A percentile compares a stretch with the other conserved stretches of the same genome.
Conservation (phyloP, 2,329 filamentous ascomycete species). For the Scedosporium boydii region DNA sequence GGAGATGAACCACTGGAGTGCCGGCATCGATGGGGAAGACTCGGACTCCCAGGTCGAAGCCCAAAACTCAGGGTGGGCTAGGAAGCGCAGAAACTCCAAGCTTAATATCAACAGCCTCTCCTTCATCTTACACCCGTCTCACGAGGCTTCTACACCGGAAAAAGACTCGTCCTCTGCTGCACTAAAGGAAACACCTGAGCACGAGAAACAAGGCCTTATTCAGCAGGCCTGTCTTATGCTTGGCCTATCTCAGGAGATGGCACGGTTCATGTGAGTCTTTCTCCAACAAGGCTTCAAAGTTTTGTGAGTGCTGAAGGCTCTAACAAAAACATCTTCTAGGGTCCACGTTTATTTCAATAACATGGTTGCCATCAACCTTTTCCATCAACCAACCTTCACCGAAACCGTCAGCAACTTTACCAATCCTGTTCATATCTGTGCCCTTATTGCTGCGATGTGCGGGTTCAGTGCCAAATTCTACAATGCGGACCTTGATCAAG, state of each 20-base stretch:
- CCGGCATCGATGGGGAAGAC: slow-evolving; percentile 7
- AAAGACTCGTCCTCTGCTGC: not conserved
- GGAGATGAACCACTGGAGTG: not conserved
- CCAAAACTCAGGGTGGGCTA: not conserved
- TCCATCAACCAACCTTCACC: slow-evolving; percentile 18
- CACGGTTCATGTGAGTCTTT: not conserved
- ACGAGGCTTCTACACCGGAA: slow-evolving; percentile 11
- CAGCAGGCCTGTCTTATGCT: slow-evolving; percentile 2
- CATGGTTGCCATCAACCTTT: slow-evolving; percentile 21
- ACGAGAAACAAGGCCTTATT: not conserved
- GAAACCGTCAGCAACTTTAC: slow-evolving; percentile 14
- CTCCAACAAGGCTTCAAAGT: not conserved
- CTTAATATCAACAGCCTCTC: slow-evolving; percentile 11
- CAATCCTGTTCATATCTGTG: slow-evolving; percentile 11
- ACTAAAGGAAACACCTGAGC: not conserved
- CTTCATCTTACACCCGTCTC: slow-evolving; percentile 17
- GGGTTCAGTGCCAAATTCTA: slow-evolving; percentile 16
- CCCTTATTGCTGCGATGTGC: slow-evolving; percentile 21
- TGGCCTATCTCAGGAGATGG: not conserved
- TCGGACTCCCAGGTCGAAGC: not conserved
- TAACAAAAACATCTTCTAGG: slow-evolving; percentile 4
- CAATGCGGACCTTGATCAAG: slow-evolving; percentile 5
- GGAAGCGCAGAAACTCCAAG: not conserved
- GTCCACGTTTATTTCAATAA: slow-evolving; percentile 19
- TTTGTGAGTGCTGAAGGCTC: not conserved